These are phyloP conservation scores for Salvia rosmarinus DNA, from an alignment of 257 asterid species.

Conservation along the genomic window DNA sequence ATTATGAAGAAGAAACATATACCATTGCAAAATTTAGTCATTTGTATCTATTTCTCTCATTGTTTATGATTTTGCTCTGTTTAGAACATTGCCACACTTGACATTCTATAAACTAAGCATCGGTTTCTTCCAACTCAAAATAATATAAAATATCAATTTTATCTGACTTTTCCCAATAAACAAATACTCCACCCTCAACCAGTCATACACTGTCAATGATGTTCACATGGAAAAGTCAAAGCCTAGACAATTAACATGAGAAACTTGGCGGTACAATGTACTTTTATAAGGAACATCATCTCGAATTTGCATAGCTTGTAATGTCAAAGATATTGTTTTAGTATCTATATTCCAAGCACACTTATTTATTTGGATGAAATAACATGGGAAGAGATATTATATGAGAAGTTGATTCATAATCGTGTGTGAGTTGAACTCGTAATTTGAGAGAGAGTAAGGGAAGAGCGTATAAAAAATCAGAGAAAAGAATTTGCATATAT, in stretches of 20 bases:
- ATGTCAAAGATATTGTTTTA: constrained; percentile 79
- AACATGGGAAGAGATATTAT: too few relatives aligned
- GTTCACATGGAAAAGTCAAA: constrained; percentile 91
- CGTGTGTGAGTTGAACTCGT: too few relatives aligned
- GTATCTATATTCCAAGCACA: constrained; percentile 31
- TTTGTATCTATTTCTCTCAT: constrained; percentile 82
- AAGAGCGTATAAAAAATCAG: too few relatives aligned
- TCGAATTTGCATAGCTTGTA: constrained; percentile 95
- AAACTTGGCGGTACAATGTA: constrained; percentile 91
- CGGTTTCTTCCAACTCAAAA: constrained; percentile 88
- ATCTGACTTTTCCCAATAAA: too few relatives aligned
- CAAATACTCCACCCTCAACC: constrained; percentile 79
- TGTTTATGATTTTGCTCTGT: constrained; percentile 82
- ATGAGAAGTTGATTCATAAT: too few relatives aligned
- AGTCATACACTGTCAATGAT: constrained; percentile 95
- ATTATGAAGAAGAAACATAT: constrained; percentile 79
- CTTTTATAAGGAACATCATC: constrained; percentile 93
- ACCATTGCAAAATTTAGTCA: constrained; percentile 92
- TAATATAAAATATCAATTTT: constrained; percentile 32
- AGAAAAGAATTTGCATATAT: too few relatives aligned
- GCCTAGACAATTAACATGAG: constrained; percentile 88
- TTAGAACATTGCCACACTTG: constrained; percentile 81
- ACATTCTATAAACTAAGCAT: constrained; percentile 92
- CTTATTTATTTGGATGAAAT: too few relatives aligned
- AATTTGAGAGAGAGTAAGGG: too few relatives aligned